These are phyloP conservation scores for Solanum medicagineum DNA, from an alignment of 257 asterid species.

Conservation along the genomic window DNA sequence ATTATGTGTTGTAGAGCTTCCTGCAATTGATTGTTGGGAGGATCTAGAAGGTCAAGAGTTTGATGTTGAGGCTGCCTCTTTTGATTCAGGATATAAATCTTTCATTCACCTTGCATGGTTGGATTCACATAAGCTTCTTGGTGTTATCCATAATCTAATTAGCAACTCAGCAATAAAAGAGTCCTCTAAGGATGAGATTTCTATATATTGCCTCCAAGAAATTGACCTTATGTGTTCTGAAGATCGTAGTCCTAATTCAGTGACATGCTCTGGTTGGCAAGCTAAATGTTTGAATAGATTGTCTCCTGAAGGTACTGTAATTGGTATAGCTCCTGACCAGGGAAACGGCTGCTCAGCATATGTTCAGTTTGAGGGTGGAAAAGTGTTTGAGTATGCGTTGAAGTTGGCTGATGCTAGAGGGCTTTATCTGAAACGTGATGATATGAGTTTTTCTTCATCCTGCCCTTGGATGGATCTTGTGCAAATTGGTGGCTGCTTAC, in stretches of 20 bases:
- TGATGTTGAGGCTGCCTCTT: conserved; percentile 41
- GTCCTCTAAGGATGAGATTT: conserved; percentile 17
- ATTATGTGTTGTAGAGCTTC: conserved; percentile 72
- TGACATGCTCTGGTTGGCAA: conserved; percentile 84
- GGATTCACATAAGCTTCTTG: conserved; percentile 58
- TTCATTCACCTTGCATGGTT: conserved; percentile 62
- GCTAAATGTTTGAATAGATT: conserved; percentile 28
- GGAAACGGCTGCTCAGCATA: conserved; percentile 37
- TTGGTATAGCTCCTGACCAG: conserved; percentile 45
- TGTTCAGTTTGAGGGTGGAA: conserved; percentile 80
- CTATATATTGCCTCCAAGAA: conserved; percentile 54
- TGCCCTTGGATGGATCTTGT: conserved; percentile 75
- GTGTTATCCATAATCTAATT: conserved; percentile 18
- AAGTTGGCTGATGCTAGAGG: conserved; percentile 32
- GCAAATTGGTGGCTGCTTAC: conserved; percentile 25
- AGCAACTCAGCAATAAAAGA: conserved; percentile 5
- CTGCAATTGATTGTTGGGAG: conserved; percentile 75
- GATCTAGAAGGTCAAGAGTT: conserved; percentile 68
- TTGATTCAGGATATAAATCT: conserved; percentile 25
- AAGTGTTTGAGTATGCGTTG: conserved; percentile 48
- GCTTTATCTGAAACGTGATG: conserved; percentile 44
- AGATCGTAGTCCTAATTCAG: conserved; percentile 49
- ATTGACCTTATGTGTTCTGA: conserved; percentile 61
- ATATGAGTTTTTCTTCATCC: conserved; percentile 51
- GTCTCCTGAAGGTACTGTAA: conserved; percentile 45